Percentiles rank a stretch among this genome's conserved stretches.
phyloP scores from a whole-genome alignment of 139 green algal species.

The Micractinium conductrix region DNA sequence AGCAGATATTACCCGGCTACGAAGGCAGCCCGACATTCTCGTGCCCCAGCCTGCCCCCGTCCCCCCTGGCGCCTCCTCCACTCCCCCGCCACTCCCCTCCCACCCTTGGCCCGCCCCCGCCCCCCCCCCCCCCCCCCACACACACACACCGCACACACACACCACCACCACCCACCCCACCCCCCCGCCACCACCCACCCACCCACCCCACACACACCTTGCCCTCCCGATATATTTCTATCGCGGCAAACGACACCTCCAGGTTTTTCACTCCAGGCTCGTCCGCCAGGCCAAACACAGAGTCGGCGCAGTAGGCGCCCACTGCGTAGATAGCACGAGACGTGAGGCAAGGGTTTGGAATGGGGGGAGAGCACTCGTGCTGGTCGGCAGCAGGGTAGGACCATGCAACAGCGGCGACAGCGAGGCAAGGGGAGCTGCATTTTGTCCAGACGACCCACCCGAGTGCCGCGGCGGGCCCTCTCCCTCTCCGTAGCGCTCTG shows the following conservation, averaged over 20 bases:
- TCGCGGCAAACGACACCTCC: slow-evolving; percentile 3
- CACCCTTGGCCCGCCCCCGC: no score
- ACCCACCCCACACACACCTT: neutral
- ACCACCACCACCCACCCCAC: neutral
- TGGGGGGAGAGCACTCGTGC: neutral
- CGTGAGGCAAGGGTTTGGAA: no score
- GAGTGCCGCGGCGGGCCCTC: slow-evolving; percentile 7
- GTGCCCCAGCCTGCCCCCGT: no score
- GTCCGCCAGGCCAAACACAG: slow-evolving; percentile 34
- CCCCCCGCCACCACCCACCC: neutral
- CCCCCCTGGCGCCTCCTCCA: no score
- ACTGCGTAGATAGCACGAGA: slow-evolving; percentile 17
- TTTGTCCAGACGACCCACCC: neutral
- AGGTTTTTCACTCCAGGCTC: slow-evolving; percentile 12
- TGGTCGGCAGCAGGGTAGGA: neutral
- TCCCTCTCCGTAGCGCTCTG: slow-evolving; percentile 10
- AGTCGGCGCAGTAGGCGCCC: slow-evolving; percentile 6
- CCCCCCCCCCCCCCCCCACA: no score
- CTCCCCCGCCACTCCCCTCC: no score
- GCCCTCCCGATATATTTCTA: slow-evolving; percentile 36
- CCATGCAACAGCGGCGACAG: neutral
- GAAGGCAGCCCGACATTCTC: no score
- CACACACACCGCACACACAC: no score
- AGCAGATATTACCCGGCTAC: no score
- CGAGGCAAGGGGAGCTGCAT: no score